Evolutionary conservation across 768 basidiomycete species (phyloP).

Genomic region (Mrakia gelida): DNA sequence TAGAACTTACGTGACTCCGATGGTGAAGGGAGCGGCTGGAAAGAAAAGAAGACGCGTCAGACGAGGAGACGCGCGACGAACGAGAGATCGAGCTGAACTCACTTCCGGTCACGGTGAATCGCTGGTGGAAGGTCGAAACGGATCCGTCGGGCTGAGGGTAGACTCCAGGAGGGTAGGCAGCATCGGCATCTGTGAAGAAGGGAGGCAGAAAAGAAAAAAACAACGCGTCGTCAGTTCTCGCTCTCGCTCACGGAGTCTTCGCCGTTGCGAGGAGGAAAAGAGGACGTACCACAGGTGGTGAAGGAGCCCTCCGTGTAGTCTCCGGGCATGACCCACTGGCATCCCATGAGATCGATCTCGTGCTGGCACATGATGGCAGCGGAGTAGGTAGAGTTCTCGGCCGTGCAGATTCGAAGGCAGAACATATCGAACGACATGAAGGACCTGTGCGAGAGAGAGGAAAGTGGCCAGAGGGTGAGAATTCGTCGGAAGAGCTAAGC

Average conservation of each 20-base stretch:
- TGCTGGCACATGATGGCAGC: conserved; percentile 44
- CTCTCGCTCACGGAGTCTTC: background rate
- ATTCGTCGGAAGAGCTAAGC: too few relatives aligned
- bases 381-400: conserved; percentile 44
- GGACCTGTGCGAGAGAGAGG: conserved; percentile 26
- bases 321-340: conserved; percentile 34
- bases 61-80: background rate
- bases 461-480: too few relatives aligned
- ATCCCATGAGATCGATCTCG: conserved; percentile 19
- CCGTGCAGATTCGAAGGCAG: conserved; percentile 41
- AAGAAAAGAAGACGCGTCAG: background rate
- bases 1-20: conserved; percentile 9
- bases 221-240: background rate
- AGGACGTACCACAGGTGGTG: conserved; percentile 38
- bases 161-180: conserved; percentile 47
- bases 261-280: too few relatives aligned
- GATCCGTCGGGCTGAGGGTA: conserved; percentile 49
- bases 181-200: conserved; percentile 39
- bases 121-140: conserved; percentile 46
- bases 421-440: conserved; percentile 2
- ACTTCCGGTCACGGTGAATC: conserved; percentile 30
- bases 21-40: conserved; percentile 15
- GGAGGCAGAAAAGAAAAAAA: background rate
- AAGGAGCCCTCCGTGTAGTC: conserved; percentile 42
- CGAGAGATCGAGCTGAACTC: background rate